A percentile compares a stretch with the other conserved stretches of the same genome.
Evolutionary conservation across 2,329 filamentous ascomycete genomes (phyloP).

Genomic region (Fusarium chlamydosporum): DNA sequence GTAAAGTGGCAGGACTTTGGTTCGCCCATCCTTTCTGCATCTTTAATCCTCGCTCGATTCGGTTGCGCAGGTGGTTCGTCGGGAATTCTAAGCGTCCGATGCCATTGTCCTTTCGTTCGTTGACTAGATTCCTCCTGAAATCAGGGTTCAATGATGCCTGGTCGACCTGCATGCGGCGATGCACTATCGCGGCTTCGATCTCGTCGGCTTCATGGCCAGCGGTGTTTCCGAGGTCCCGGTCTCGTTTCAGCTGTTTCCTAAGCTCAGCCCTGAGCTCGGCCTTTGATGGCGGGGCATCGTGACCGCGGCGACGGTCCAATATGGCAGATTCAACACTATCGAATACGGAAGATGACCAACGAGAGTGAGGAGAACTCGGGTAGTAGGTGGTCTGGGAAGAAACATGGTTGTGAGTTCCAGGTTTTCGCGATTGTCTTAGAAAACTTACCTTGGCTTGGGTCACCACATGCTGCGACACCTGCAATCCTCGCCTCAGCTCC

Average conservation of each 20-base stretch:
- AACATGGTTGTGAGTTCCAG: conserved; percentile 26
- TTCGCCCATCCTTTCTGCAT: conserved; percentile 44
- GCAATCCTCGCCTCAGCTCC: conserved; percentile 53
- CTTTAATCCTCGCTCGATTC: conserved; percentile 41
- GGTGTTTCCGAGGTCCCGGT: not conserved
- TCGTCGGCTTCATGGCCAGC: not conserved
- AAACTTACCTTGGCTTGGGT: conserved; percentile 44
- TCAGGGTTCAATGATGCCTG: not conserved
- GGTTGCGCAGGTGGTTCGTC: not conserved
- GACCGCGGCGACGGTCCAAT: conserved; percentile 14
- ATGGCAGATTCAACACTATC: conserved; percentile 28
- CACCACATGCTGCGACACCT: conserved; percentile 44
- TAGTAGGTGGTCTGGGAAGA: conserved; percentile 25
- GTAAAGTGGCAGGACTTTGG: conserved; percentile 47
- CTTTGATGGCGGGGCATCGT: conserved; percentile 2
- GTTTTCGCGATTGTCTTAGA: not conserved
- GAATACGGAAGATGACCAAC: conserved; percentile 25
- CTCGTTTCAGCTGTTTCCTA: conserved; percentile 3
- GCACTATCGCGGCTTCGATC: not conserved
- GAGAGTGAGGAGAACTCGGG: conserved; percentile 2
- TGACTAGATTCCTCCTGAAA: not conserved
- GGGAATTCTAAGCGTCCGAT: not conserved
- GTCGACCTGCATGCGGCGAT: not conserved
- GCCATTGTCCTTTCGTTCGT: not conserved
- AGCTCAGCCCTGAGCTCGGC: conserved; percentile 6